These are phyloP conservation scores for Wickerhamomyces ciferrii DNA, from an alignment of 805 yeast species.

Conservation along the genomic window DNA sequence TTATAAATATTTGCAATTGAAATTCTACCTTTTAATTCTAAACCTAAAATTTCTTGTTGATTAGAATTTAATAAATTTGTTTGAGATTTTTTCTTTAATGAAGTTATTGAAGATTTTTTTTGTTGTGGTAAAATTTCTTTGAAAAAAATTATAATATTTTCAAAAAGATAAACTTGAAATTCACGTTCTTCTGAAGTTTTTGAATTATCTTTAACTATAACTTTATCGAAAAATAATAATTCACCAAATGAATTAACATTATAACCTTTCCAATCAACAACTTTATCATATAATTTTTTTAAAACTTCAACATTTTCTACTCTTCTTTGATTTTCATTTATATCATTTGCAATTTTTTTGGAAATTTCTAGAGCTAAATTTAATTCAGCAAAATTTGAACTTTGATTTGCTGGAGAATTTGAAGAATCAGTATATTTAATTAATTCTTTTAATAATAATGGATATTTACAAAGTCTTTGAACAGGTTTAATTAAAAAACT, in stretches of 20 bases:
- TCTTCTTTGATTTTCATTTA: conserved; percentile 90
- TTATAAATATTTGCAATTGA: conserved; percentile 62
- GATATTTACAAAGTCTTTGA: conserved; percentile 94
- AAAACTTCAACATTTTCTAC: conserved; percentile 78
- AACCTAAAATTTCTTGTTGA: conserved; percentile 26
- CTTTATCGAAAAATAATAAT: conserved; percentile 66
- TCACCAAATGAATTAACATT: conserved; percentile 79
- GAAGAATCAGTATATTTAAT: conserved; percentile 52
- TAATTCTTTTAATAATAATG: conserved; percentile 72
- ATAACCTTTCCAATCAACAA: conserved; percentile 91
- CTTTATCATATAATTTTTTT: conserved; percentile 65
- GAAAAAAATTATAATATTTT: conserved; percentile 58
- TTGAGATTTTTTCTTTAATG: conserved; percentile 34
- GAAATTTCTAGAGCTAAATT: conserved; percentile 65
- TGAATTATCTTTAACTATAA: conserved; percentile 56
- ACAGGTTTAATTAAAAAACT: conserved; percentile 89
- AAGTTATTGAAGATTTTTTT: conserved; percentile 40
- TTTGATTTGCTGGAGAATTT: conserved; percentile 21
- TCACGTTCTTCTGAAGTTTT: conserved; percentile 66
- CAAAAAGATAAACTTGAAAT: conserved; percentile 86
- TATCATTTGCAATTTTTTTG: conserved; percentile 78
- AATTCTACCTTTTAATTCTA: conserved; percentile 76
- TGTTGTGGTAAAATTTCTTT: conserved; percentile 44
- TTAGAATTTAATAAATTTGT: conserved; percentile 12
- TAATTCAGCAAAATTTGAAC: conserved; percentile 58